Conservation (phyloP, 306 rosid species). For the Carpinus viminea region DNA sequence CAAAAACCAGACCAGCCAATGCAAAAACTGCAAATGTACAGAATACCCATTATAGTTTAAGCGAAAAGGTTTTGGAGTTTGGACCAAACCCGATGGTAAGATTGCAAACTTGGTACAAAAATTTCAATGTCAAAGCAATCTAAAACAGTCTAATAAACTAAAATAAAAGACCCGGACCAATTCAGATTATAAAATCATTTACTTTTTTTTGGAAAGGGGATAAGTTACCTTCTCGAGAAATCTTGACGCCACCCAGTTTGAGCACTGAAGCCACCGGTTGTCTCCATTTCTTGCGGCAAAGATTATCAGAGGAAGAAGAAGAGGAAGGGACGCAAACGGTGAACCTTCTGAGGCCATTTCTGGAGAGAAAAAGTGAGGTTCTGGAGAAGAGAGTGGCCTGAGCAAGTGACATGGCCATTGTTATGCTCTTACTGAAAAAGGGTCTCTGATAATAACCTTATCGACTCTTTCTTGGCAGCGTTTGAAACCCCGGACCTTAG, state of each 20-base stretch:
- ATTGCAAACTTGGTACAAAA: background rate
- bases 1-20: background rate
- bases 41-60: background rate
- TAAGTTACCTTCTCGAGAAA: constrained; percentile 64
- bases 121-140: background rate
- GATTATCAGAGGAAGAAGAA: constrained; percentile 35
- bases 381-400: constrained; percentile 47
- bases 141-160: background rate
- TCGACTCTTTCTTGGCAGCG: background rate
- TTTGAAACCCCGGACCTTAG: background rate
- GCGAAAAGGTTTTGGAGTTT: background rate
- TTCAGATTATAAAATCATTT: background rate
- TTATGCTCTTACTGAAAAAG: constrained; percentile 12
- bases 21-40: background rate
- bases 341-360: constrained; percentile 43
- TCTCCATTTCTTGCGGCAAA: constrained; percentile 65
- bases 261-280: constrained; percentile 59
- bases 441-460: background rate
- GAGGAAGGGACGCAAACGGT: constrained; percentile 36
- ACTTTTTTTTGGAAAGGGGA: background rate
- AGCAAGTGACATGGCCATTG: constrained; percentile 43
- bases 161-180: background rate
- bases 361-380: constrained; percentile 37
- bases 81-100: background rate
- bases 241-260: constrained; percentile 77